Conservation (phyloP, 495 filamentous ascomycete genomes). For the Podospora appendiculata region DNA sequence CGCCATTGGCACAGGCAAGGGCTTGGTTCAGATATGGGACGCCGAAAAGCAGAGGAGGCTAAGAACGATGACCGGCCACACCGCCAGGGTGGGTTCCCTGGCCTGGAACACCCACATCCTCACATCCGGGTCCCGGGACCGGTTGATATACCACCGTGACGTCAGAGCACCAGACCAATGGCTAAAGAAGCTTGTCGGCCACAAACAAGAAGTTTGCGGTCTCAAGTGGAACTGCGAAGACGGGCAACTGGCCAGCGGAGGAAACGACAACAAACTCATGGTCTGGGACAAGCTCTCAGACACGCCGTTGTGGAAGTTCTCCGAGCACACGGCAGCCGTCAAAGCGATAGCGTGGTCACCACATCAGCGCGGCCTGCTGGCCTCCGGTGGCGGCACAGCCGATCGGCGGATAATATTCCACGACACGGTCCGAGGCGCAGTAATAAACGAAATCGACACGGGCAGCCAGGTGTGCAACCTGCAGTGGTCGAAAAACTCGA, state of each 20-base stretch:
- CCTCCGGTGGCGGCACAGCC: conserved; percentile 93
- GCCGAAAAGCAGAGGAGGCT: conserved; percentile 75
- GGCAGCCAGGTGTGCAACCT: conserved; percentile 97
- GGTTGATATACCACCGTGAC: conserved; percentile 88
- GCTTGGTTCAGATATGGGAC: conserved; percentile 96
- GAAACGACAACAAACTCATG: conserved; percentile 97
- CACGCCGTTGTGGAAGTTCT: conserved; percentile 83
- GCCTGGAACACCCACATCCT: conserved; percentile 98
- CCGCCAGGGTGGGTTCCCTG: conserved; percentile 78
- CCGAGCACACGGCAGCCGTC: conserved; percentile 87
- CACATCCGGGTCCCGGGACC: conserved; percentile 89
- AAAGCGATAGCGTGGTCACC: conserved; percentile 99
- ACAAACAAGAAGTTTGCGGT: conserved; percentile 99
- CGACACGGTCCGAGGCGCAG: conserved; percentile 75
- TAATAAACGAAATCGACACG: conserved; percentile 83
- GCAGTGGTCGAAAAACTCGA: conserved; percentile 89
- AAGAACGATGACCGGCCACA: conserved; percentile 94
- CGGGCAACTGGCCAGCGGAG: conserved; percentile 89
- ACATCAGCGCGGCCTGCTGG: conserved; percentile 85
- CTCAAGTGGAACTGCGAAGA: conserved; percentile 94
- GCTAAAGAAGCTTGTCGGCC: conserved; percentile 74
- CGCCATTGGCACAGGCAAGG: conserved; percentile 87
- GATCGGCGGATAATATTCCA: conserved; percentile 96
- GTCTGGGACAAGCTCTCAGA: conserved; percentile 93
- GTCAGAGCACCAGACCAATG: conserved; percentile 90